phyloP scores from a whole-genome alignment of 805 yeast species.

The Nakazawaea sp. region DNA sequence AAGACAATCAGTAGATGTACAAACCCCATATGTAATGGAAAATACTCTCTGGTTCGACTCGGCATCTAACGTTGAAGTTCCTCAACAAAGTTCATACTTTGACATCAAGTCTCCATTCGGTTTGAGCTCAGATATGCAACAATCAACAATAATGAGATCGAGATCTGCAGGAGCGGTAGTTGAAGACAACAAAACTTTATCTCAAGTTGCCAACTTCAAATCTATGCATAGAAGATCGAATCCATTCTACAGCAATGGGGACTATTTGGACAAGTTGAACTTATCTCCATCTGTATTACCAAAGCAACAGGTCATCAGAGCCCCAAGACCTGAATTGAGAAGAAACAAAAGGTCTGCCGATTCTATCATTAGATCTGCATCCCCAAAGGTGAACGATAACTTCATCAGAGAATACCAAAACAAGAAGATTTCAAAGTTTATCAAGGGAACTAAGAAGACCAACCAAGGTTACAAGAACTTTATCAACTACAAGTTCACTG shows the following conservation, averaged over 20 bases:
- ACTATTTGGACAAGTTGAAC: too few relatives aligned
- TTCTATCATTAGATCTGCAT: not conserved
- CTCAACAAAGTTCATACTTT: not conserved
- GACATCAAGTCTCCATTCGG: constrained; percentile 1
- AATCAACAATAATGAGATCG: constrained; percentile 2
- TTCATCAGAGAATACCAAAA: constrained; percentile 9
- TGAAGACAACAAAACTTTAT: not conserved
- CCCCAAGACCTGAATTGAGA: not conserved
- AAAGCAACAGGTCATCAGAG: not conserved
- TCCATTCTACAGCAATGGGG: constrained; percentile 2
- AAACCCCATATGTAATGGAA: too few relatives aligned
- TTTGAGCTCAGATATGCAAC: not conserved
- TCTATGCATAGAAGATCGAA: not conserved
- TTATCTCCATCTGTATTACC: too few relatives aligned
- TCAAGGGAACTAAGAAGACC: constrained; percentile 10
- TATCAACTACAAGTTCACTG: constrained; percentile 10
- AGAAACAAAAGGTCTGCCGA: not conserved
- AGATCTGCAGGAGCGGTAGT: not conserved
- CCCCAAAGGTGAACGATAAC: not conserved
- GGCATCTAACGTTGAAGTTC: too few relatives aligned
- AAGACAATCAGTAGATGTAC: not conserved
- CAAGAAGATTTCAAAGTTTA: constrained; percentile 5
- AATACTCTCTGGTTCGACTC: too few relatives aligned
- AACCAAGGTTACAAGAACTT: constrained; percentile 11
- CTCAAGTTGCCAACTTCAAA: constrained; percentile 2